Evolutionary conservation across 257 asterid species (phyloP).

Genomic region (Solanum bulbocastanum): DNA sequence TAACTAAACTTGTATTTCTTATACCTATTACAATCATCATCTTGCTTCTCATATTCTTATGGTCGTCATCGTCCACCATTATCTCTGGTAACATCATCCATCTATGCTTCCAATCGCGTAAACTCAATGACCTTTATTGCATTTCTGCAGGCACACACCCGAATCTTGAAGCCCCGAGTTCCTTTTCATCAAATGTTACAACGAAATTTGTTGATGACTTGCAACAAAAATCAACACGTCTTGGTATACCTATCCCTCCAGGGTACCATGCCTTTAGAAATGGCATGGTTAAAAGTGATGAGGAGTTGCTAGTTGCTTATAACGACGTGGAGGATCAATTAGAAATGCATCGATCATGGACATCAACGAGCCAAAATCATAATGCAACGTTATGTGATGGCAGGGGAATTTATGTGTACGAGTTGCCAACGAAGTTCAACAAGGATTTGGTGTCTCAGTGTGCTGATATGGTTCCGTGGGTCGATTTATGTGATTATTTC

Average conservation of each 20-base stretch:
- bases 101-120: slow-evolving; percentile 49
- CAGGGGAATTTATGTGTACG: slow-evolving; percentile 48
- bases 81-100: slow-evolving; percentile 41
- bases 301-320: slow-evolving; percentile 19
- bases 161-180: background rate
- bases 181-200: background rate
- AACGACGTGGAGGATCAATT: slow-evolving; percentile 28
- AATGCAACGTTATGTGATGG: background rate
- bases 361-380: slow-evolving; percentile 3
- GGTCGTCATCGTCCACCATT: slow-evolving; percentile 47
- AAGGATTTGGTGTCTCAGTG: slow-evolving; percentile 45
- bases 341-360: slow-evolving; percentile 43
- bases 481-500: slow-evolving; percentile 30
- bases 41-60: slow-evolving; percentile 34
- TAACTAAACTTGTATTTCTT: background rate
- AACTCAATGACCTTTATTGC: slow-evolving; percentile 48
- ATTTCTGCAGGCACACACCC: slow-evolving; percentile 54
- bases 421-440: slow-evolving; percentile 61
- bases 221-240: background rate
- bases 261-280: background rate
- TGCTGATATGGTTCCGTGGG: slow-evolving; percentile 48
- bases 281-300: slow-evolving; percentile 3
- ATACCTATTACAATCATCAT: slow-evolving; percentile 27
- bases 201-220: background rate
- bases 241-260: background rate